These are phyloP conservation scores for Pseudoscleropodium purum DNA, from an alignment of 225 moss, liverwort and hornwort species.

Conservation along the genomic window DNA sequence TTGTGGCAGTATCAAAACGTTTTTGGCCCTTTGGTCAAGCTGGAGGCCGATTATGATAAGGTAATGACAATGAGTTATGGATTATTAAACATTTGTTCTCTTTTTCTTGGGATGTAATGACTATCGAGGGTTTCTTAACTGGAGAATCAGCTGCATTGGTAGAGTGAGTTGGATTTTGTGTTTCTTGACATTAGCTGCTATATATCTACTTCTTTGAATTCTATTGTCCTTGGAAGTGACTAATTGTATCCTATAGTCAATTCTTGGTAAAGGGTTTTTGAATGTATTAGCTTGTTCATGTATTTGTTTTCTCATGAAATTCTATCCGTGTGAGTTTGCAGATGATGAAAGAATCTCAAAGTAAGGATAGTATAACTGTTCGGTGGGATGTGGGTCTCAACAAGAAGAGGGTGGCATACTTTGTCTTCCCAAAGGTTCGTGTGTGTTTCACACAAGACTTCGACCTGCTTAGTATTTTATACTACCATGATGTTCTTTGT, in stretches of 20 bases:
- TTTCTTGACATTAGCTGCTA: not conserved
- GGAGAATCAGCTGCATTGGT: not conserved
- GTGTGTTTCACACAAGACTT: not conserved
- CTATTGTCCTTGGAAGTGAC: not conserved
- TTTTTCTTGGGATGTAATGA: not conserved
- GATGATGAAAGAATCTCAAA: constrained; percentile 99
- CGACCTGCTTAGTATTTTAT: not conserved
- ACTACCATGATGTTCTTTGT: not conserved
- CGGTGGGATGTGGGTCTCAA: constrained; percentile 97
- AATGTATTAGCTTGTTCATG: not conserved
- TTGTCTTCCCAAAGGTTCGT: constrained; percentile 89
- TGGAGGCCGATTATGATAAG: constrained; percentile 99
- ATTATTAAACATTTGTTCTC: not conserved
- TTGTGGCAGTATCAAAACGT: constrained; percentile 91
- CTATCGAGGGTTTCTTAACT: not conserved
- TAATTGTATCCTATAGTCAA: not conserved
- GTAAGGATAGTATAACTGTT: constrained; percentile 91
- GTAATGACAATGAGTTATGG: constrained; percentile 10
- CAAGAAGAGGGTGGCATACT: constrained; percentile 92
- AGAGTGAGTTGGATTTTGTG: not conserved
- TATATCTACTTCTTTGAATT: not conserved
- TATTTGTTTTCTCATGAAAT: not conserved
- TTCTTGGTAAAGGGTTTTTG: not conserved
- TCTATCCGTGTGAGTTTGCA: constrained; percentile 15
- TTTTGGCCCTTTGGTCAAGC: constrained; percentile 83